phyloP scores from a whole-genome alignment of 306 rosid species.

The Rosa chinensis region DNA sequence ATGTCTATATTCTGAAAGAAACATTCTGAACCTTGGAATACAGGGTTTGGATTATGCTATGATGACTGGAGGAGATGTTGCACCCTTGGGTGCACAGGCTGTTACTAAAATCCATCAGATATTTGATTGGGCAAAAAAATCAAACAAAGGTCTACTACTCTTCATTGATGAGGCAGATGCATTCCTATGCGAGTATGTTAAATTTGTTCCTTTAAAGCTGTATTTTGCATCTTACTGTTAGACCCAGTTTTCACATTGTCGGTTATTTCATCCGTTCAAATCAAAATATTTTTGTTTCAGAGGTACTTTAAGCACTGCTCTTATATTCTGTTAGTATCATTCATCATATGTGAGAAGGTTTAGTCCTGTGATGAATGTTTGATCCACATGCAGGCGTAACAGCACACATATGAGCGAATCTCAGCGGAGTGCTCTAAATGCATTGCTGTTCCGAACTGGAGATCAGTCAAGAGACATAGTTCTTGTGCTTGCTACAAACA shows the following conservation, averaged over 20 bases:
- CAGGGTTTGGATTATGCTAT: slow-evolving; percentile 99
- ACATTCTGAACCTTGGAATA: neutral
- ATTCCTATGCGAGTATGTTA: slow-evolving; percentile 96
- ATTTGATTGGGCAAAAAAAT: slow-evolving; percentile 98
- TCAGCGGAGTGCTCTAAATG: slow-evolving; percentile 96
- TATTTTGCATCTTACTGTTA: neutral
- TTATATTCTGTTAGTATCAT: neutral
- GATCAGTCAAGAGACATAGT: slow-evolving; percentile 97
- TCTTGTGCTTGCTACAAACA: slow-evolving; percentile 95
- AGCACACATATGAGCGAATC: slow-evolving; percentile 96
- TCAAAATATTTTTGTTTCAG: neutral
- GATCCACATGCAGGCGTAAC: slow-evolving; percentile 74
- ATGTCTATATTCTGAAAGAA: neutral
- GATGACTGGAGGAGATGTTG: slow-evolving; percentile 99
- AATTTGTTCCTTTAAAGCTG: neutral
- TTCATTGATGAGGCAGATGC: slow-evolving; percentile 99
- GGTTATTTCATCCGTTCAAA: neutral
- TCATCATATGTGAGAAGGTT: neutral
- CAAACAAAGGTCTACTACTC: slow-evolving; percentile 84
- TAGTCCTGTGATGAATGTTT: slow-evolving; percentile 9
- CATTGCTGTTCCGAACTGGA: slow-evolving; percentile 96
- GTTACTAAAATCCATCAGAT: slow-evolving; percentile 97
- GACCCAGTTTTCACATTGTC: neutral
- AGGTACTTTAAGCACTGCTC: neutral
- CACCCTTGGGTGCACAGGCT: slow-evolving; percentile 94